Evolutionary conservation across 352 stramenopile species (phyloP), one percentile per base, ranked within the genome.

Genomic region (Phytopythium cucurbitacearum): DNA sequence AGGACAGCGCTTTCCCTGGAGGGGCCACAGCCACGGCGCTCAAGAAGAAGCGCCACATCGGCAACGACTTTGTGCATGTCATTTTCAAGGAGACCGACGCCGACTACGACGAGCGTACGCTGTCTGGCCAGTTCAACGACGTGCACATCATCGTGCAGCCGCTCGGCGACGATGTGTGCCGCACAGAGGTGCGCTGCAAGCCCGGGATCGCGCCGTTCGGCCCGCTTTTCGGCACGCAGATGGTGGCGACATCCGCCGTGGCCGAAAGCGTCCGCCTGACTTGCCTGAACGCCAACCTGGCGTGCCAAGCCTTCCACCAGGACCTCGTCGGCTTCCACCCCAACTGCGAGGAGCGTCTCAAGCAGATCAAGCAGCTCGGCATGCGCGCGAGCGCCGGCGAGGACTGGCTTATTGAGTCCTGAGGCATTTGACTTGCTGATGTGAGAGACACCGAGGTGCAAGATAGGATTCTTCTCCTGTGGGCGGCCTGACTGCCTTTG

Each of bases 41-140:
- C 73, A 80, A 85, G 65, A 94, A 95, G 60, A 95, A 95, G 57
- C 77, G 85, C 4, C 85, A 94, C 59, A 89, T 95, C 62, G 85
- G 85, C 36, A 95, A 95, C 51, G 85, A 95, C 48, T 94, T 94
- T 53, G 84, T 95, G 3, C 84, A 95, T 45, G 70, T 95, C 4
- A 60, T 94, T 3, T 95, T 91, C 60, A 88, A 93, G 73, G 86
- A 95, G 69, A 88, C 79, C 44, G 78, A 93, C 33, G 73, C 82
- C 42, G 70, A 85, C 16, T 91, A 92, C 62, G 76, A 90, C 38
- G 58, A 90, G 32, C 63, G 78, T 32, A 94, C 82, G 5, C 61
- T 95, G 16, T 82, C 80, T 0, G 82, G 84, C 0, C 86, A 95
- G 50, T 94, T 95, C 50, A 94, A 92, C 55, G 77, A 93, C 50